These are phyloP conservation scores for Neopestalotiopsis sp. DNA, from an alignment of 2,329 filamentous ascomycete genomes.

Conservation along the genomic window DNA sequence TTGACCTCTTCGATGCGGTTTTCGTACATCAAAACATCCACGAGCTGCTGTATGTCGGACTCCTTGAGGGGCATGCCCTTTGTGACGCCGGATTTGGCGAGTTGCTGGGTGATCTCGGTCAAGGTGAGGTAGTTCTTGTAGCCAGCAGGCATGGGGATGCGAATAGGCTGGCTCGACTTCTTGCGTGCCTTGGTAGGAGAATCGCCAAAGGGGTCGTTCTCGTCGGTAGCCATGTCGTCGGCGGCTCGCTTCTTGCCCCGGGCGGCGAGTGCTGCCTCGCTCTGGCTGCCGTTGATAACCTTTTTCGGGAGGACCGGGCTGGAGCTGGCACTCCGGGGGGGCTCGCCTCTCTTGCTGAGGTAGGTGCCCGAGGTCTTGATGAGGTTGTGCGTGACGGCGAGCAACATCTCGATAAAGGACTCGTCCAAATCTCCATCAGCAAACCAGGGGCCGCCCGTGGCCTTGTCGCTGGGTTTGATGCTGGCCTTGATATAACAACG, in stretches of 20 bases:
- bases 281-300: constrained; percentile 54
- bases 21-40: constrained; percentile 90
- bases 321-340: constrained; percentile 39
- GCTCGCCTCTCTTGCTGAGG: constrained; percentile 37
- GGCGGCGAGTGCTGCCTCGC: constrained; percentile 39
- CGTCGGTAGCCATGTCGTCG: constrained; percentile 47
- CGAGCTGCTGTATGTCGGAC: constrained; percentile 80
- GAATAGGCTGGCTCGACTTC: constrained; percentile 33
- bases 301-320: constrained; percentile 58
- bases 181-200: constrained; percentile 34
- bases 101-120: constrained; percentile 74
- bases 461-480: constrained; percentile 84
- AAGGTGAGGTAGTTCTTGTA: constrained; percentile 84
- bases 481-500: constrained; percentile 96
- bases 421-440: constrained; percentile 89
- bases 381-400: constrained; percentile 45
- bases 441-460: constrained; percentile 94
- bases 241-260: constrained; percentile 58
- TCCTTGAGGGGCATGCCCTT: constrained; percentile 73
- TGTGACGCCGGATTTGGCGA: constrained; percentile 72
- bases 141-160: constrained; percentile 61
- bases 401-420: constrained; percentile 81
- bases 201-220: constrained; percentile 27
- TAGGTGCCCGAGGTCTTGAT: constrained; percentile 38
- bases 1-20: constrained; percentile 75